Evolutionary conservation across 768 basidiomycete genomes (phyloP), one percentile per base, ranked within the genome.

Genomic region (Phaeotremella fagi): DNA sequence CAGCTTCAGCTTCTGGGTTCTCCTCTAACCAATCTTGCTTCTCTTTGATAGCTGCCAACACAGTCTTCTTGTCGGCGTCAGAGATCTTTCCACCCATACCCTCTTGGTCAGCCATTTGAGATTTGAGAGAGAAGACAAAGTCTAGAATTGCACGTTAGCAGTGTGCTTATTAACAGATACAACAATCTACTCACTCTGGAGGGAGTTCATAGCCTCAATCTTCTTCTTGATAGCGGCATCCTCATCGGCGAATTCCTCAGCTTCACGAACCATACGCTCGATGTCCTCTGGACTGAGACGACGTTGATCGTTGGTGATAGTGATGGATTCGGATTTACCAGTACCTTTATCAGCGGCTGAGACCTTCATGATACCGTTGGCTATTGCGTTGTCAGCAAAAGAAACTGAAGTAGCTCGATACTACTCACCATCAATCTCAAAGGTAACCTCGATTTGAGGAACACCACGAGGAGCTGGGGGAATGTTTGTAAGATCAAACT

Each of bases 211-310:
- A 31, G 77, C 63, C 61, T 78, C 78, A 52, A 77, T 72, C 66
- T 66, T 73, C 76, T 77, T 77, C 70, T 71, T 71, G 65, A 76
- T 53, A n/a, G 67, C 70, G 20, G 70, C 72, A 46, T 74, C 72
- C 55, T 74, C 72, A 55, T 74, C 72, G 48, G 70, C 70, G 42
- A 61, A 92, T 68, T 90, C 85, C 83, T 94, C 91, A 50, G 92
- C 92, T 73, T 95, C 92, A 56, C 76, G 73, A 38, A 97, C 89
- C 92, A 98, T 98, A 74, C 90, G 87, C 76, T 98, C 92, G 58
- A 97, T 97, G 73, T 97, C 92, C 76, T 97, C 92, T 79, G 94
- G 89, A 60, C 88, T 90, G 63, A 98, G 78, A 76, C 92, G 90
- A 38, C 91, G 90, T 80, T 97, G 92, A 80, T 95, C 91, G 75